Conservation (phyloP, 2,329 filamentous ascomycete genomes). For the Fusarium drepaniforme region DNA sequence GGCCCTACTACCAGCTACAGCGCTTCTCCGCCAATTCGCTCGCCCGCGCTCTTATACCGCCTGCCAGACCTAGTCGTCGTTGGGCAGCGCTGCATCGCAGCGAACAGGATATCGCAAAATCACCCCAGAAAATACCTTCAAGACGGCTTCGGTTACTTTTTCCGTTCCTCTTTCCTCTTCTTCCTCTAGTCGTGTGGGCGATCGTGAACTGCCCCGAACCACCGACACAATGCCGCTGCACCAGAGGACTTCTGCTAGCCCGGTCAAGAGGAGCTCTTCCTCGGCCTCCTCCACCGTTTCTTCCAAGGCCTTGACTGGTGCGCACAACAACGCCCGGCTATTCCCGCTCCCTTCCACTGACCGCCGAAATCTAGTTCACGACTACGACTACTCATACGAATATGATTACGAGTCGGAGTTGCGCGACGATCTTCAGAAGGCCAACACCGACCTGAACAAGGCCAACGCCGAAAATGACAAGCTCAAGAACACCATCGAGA, state of each 20-base stretch:
- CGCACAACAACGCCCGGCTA: constrained; percentile 28
- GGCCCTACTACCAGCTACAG: constrained; percentile 31
- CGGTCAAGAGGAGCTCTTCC: constrained; percentile 40
- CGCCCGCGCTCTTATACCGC: constrained; percentile 36
- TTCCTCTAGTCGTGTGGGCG: constrained; percentile 35
- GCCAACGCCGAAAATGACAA: constrained; percentile 44
- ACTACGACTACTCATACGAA: constrained; percentile 43
- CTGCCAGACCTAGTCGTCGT: constrained; percentile 46
- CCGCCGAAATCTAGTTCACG: constrained; percentile 27
- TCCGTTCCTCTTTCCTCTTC: constrained; percentile 16
- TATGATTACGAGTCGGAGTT: constrained; percentile 39
- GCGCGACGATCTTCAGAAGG: constrained; percentile 45
- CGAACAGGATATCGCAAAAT: constrained; percentile 36
- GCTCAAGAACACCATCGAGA: constrained; percentile 44
- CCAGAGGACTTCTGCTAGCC: constrained; percentile 44
- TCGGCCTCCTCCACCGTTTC: constrained; percentile 26
- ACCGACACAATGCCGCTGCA: constrained; percentile 45
- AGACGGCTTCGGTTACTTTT: constrained; percentile 32
- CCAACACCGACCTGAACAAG: constrained; percentile 46
- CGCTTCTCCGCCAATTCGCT: constrained; percentile 37
- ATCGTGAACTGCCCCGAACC: constrained; percentile 34
- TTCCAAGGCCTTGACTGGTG: constrained; percentile 41
- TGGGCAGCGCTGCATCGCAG: constrained; percentile 48
- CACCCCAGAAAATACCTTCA: constrained; percentile 31
- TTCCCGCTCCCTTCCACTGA: constrained; percentile 30